These are phyloP conservation scores for Lasiodiplodia theobromae DNA, from an alignment of 2,329 filamentous ascomycete species.

Conservation along the genomic window DNA sequence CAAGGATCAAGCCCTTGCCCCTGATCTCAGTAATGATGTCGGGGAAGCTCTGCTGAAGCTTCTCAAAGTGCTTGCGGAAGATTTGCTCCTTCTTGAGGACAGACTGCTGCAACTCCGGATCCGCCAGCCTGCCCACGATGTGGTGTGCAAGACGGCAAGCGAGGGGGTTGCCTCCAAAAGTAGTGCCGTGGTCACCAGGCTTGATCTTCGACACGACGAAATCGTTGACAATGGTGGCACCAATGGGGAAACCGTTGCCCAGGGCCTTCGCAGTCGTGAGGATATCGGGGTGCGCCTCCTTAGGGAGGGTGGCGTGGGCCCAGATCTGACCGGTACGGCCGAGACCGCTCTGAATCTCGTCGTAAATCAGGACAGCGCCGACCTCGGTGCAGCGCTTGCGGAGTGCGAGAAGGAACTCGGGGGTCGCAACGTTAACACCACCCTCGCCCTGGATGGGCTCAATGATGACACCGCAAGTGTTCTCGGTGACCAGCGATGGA, in stretches of 20 bases:
- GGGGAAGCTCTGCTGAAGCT: conserved; percentile 68
- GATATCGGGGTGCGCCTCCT: conserved; percentile 88
- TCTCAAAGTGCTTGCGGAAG: conserved; percentile 65
- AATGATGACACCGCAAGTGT: conserved; percentile 92
- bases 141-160: conserved; percentile 85
- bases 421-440: conserved; percentile 82
- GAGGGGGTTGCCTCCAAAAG: conserved; percentile 91
- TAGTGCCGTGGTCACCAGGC: conserved; percentile 88
- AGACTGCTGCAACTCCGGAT: conserved; percentile 70
- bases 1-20: conserved; percentile 84
- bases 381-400: conserved; percentile 84
- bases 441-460: conserved; percentile 98
- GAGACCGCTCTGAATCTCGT: conserved; percentile 97
- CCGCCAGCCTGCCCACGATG: conserved; percentile 78
- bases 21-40: conserved; percentile 78
- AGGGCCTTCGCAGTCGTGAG: conserved; percentile 95
- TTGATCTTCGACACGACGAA: conserved; percentile 73
- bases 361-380: conserved; percentile 87
- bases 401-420: conserved; percentile 85
- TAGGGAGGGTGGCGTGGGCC: conserved; percentile 80
- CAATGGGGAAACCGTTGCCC: conserved; percentile 95
- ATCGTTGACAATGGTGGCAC: conserved; percentile 74
- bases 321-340: conserved; percentile 87
- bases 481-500: conserved; percentile 76
- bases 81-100: conserved; percentile 72